Conservation (phyloP, 768 basidiomycete species). For the Suillus clintonianus region DNA sequence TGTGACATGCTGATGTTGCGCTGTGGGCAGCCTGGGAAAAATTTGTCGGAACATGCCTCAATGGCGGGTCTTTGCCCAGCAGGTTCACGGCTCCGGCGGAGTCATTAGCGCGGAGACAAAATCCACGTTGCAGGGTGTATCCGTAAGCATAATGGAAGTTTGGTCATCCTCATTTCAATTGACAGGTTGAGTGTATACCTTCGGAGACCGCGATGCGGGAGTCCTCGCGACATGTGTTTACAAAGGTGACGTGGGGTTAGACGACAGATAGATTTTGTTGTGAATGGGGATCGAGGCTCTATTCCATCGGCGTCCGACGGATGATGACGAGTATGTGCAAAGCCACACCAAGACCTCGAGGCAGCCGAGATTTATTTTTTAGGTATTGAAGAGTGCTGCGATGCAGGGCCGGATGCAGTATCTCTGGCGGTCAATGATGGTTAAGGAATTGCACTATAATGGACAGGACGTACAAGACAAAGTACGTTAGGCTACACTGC, state of each 20-base stretch:
- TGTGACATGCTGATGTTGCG: conserved; percentile 18
- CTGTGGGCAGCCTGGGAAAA: conserved; percentile 16
- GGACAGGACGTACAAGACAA: conserved; percentile 13
- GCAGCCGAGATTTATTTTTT: conserved; percentile 25
- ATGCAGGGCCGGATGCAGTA: conserved; percentile 31
- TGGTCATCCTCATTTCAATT: conserved; percentile 29
- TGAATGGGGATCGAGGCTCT: conserved; percentile 19
- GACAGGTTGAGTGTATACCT: neutral
- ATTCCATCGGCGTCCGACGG: conserved; percentile 27
- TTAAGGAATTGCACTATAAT: conserved; percentile 12
- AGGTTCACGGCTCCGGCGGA: conserved; percentile 14
- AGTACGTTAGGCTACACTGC: conserved; percentile 4
- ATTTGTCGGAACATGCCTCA: conserved; percentile 21
- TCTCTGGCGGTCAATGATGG: conserved; percentile 13
- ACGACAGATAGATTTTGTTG: conserved; percentile 3
- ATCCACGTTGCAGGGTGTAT: conserved; percentile 31
- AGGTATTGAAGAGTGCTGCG: conserved; percentile 32
- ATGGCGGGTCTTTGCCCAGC: neutral
- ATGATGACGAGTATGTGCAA: conserved; percentile 36
- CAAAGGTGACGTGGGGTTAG: neutral
- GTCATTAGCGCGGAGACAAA: conserved; percentile 27
- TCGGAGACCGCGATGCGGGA: neutral
- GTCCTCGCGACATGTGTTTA: neutral
- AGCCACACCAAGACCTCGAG: conserved; percentile 37
- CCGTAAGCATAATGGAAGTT: conserved; percentile 23